Base-by-base conservation (phyloP, 352 stramenopile species). In the Phytophthora capsici region DNA sequence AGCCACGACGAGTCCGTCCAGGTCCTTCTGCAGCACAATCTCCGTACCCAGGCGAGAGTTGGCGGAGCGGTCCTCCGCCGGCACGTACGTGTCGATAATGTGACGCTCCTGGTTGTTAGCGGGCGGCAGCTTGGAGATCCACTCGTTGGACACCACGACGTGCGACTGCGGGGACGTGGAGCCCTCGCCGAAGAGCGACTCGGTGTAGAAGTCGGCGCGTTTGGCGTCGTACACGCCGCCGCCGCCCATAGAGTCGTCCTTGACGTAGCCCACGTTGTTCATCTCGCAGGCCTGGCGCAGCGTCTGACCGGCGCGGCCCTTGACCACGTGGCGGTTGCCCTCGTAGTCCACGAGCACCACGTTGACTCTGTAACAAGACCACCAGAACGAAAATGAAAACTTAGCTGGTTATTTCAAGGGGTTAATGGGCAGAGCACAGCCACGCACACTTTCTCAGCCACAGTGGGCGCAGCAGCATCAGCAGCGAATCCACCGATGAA, bases 71-170 rank as follows among this genome's bases (percentile, higher is more conserved):
- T 96, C 89, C 25, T 89, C 84, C 14, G 77, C 71, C 9, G 87
- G 86, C 30, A 95, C 89, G 73, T 94, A 94, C 55, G 57, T 77
- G 44, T 84, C 69, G 32, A 96, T 82, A 26, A 94, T 83, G 66
- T 94, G 86, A 34, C 77, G 73, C 80, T 96, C 87, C 63, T 90
- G 79, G 19, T 67, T 50, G 64, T 93, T 91, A 16, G 86, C 71
- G 51, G 71, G 32, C 26, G 79, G 83, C 26, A 96, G 70, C 77
- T 92, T 93, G 63, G 55, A n/a, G 55, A 94, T 77, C 89, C 89
- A 96, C 71, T 95, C 87, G 77, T 96, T 94, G 51, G 89, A 86
- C 50, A 96, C 73, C 44, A 96, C 82, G 6, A 96, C 86, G 71
- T 96, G 89, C 59, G 89, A 96, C 71, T 91, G 86, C 20, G 87